These are phyloP conservation scores for Blastomyces parvus DNA, from an alignment of 2,329 filamentous ascomycete genomes.

Conservation along the genomic window DNA sequence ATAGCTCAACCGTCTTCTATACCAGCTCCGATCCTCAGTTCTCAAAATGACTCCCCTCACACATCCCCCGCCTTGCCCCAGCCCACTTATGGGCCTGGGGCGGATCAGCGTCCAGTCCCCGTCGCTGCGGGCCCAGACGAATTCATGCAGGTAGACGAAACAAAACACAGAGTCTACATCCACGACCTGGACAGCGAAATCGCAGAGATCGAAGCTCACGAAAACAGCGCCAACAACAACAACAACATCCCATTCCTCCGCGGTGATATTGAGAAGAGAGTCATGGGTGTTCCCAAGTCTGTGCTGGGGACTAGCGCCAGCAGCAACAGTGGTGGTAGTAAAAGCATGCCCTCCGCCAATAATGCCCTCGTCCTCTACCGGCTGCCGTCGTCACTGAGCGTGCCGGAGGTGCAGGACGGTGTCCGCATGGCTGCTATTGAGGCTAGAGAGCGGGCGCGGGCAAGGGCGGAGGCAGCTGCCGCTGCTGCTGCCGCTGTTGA, in stretches of 20 bases:
- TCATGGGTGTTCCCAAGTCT: conserved; percentile 59
- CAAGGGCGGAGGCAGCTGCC: conserved; percentile 32
- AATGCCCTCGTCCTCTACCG: conserved; percentile 74
- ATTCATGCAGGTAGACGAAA: conserved; percentile 76
- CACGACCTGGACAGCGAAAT: conserved; percentile 84
- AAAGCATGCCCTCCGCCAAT: conserved; percentile 39
- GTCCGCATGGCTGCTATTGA: conserved; percentile 79
- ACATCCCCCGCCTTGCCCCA: background rate
- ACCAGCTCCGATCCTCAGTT: background rate
- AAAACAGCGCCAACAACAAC: conserved; percentile 40
- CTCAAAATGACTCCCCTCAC: background rate
- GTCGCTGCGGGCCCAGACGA: conserved; percentile 38
- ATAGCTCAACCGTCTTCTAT: background rate
- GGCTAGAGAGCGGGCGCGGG: conserved; percentile 57
- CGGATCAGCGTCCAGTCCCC: background rate
- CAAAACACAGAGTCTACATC: conserved; percentile 80
- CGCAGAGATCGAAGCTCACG: conserved; percentile 53
- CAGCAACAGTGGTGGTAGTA: conserved; percentile 19
- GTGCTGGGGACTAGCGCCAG: conserved; percentile 45
- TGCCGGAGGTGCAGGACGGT: conserved; percentile 62
- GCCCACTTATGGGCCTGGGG: background rate
- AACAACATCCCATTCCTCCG: conserved; percentile 70
- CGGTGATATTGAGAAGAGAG: conserved; percentile 66
- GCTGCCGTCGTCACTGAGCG: conserved; percentile 64
- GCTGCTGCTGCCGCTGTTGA: background rate